Evolutionary conservation across 208 protist species (phyloP), one percentile per base, ranked within the genome.

Genomic region (Polymyxa betae): DNA sequence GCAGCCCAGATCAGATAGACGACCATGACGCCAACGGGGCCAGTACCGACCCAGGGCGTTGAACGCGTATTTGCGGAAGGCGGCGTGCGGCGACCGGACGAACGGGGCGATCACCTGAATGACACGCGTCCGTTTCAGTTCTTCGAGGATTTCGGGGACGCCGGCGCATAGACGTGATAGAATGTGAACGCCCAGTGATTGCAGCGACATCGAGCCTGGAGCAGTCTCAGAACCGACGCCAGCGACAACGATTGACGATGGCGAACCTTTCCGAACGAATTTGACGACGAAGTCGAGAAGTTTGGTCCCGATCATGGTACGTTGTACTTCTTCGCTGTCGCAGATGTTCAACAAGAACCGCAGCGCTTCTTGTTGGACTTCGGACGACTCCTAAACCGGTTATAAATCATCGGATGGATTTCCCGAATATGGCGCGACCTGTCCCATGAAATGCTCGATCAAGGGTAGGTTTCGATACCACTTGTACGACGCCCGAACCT

Each of bases 31-130:
- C 35, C 5, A 43, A 5, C 72, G 16, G 5, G n/a, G n/a, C 72
- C n/a, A n/a, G 12, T 60, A 60, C 24, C 5, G 5, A 82, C 72
- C 72, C 12, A 82, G n/a, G n/a, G 16, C 72, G 40, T 82, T 82
- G 72, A 82, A 82, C 16, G 72, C 72, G 72, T 82, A 82, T n/a
- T 82, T 82, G 16, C 72, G 5, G 72, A 82, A 82, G 5, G 72
- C 72, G 5, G 40, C 35, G 72, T 82, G 72, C 5, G 72, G 72
- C 5, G 72, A 82, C 10, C 72, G 72, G 35, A 82, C 72, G n/a
- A 82, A 82, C 5, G 72, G 72, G n/a, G 72, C 72, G 72, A 82
- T 43, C 5, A 82, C 40, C 72, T 82, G 72, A 43, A 82, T 82
- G 72, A 82, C 35, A 5, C 72, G 72, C 5, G 5, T 82, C 16